Evolutionary conservation across 1,284 basidiomycete species (phyloP).

Genomic region (Pseudozyma thailandica): DNA sequence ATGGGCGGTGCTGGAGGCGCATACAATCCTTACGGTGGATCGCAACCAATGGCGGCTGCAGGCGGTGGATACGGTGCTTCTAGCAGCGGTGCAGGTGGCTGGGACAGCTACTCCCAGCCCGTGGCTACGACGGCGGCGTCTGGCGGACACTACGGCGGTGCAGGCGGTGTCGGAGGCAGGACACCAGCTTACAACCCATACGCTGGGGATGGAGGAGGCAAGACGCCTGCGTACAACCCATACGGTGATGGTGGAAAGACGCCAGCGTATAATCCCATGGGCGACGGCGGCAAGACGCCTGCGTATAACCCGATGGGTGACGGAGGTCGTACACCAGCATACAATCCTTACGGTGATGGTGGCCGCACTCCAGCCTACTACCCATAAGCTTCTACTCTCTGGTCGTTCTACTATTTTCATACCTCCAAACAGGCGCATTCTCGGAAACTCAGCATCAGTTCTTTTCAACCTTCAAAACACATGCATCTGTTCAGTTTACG

Average conservation of each 20-base stretch:
- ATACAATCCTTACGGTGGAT: constrained; percentile 41
- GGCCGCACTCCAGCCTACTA: constrained; percentile 42
- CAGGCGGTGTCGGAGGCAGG: constrained; percentile 17
- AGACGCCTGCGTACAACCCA: constrained; percentile 59
- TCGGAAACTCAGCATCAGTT: neutral
- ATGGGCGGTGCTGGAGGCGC: constrained; percentile 16
- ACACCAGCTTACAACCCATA: constrained; percentile 48
- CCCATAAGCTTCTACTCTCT: neutral
- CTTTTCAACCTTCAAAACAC: neutral
- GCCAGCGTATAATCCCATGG: constrained; percentile 46
- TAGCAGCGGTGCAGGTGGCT: constrained; percentile 16
- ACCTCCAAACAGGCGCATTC: constrained; percentile 6
- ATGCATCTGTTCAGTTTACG: neutral
- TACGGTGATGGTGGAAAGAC: constrained; percentile 49
- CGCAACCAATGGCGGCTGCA: constrained; percentile 26
- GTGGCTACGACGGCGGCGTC: constrained; percentile 22
- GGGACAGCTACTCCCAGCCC: constrained; percentile 37
- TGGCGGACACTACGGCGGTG: constrained; percentile 24
- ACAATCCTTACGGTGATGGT: constrained; percentile 46
- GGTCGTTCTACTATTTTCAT: neutral
- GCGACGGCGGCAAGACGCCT: constrained; percentile 62
- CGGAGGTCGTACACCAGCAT: constrained; percentile 49
- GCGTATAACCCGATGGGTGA: constrained; percentile 55
- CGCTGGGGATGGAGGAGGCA: constrained; percentile 51
- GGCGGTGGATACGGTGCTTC: constrained; percentile 26